Conservation (phyloP, 441 rosid species). For the Eruca vesicaria region DNA sequence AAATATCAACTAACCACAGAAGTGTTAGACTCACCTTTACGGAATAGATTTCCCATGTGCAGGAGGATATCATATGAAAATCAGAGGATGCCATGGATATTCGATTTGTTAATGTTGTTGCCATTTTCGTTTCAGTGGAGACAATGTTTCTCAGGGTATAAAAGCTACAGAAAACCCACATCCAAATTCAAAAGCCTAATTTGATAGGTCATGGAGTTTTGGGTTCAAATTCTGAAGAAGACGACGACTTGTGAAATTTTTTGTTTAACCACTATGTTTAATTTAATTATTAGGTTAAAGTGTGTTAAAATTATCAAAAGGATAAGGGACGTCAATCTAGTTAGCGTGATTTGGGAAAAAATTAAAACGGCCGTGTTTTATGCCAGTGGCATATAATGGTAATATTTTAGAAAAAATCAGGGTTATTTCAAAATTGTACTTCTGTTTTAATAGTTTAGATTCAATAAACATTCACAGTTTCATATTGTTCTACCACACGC, state of each 20-base stretch:
- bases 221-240: not conserved
- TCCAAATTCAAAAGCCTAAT: not conserved
- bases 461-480: too few relatives aligned
- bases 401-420: too few relatives aligned
- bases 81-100: too few relatives aligned
- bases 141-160: not conserved
- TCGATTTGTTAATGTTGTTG: not conserved
- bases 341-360: too few relatives aligned
- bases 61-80: not conserved
- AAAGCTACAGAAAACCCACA: not conserved
- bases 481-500: too few relatives aligned
- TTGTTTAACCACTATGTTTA: too few relatives aligned
- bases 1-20: constrained; percentile 1
- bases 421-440: too few relatives aligned
- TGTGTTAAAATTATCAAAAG: not conserved
- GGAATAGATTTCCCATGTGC: not conserved
- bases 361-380: too few relatives aligned
- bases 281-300: not conserved
- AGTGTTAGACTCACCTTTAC: not conserved
- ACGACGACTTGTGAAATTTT: not conserved
- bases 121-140: not conserved
- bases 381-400: too few relatives aligned
- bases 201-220: not conserved
- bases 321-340: too few relatives aligned
- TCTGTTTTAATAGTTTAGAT: too few relatives aligned